A percentile compares a stretch with the other conserved stretches of the same genome.
These are phyloP conservation scores for Ogataea ganodermae DNA, from an alignment of 805 yeast genomes.

Conservation along the genomic window DNA sequence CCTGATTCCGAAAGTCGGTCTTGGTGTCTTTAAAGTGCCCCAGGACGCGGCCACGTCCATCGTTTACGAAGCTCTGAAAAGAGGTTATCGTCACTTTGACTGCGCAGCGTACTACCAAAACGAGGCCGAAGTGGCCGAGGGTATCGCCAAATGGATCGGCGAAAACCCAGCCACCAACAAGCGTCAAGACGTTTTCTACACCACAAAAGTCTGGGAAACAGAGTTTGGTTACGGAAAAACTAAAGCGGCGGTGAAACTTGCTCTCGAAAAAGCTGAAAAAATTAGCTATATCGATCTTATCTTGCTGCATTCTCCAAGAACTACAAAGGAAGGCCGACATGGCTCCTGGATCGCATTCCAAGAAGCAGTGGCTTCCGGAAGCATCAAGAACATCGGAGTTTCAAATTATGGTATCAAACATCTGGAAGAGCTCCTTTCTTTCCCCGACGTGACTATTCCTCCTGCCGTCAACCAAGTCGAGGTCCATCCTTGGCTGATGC, in stretches of 20 bases:
- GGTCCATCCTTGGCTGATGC: slow-evolving; percentile 51
- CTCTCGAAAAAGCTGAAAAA: slow-evolving; percentile 43
- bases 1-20: slow-evolving; percentile 57
- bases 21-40: slow-evolving; percentile 54
- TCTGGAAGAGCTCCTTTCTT: slow-evolving; percentile 51
- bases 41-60: slow-evolving; percentile 41
- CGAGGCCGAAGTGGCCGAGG: slow-evolving; percentile 62
- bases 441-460: slow-evolving; percentile 43
- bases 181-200: slow-evolving; percentile 42
- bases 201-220: slow-evolving; percentile 40
- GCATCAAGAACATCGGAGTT: slow-evolving; percentile 58
- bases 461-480: slow-evolving; percentile 56
- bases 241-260: slow-evolving; percentile 42
- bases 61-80: slow-evolving; percentile 58
- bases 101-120: slow-evolving; percentile 69
- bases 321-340: slow-evolving; percentile 43
- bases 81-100: slow-evolving; percentile 76
- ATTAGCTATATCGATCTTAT: slow-evolving; percentile 56
- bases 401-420: slow-evolving; percentile 63
- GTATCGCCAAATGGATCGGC: slow-evolving; percentile 47
- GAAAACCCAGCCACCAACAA: slow-evolving; percentile 29
- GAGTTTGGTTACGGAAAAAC: slow-evolving; percentile 42
- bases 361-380: slow-evolving; percentile 53
- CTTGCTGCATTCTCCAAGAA: slow-evolving; percentile 56
- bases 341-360: slow-evolving; percentile 59